These are phyloP conservation scores for Aphanoascus verrucosus DNA, from an alignment of 2,329 filamentous ascomycete genomes.

Conservation along the genomic window DNA sequence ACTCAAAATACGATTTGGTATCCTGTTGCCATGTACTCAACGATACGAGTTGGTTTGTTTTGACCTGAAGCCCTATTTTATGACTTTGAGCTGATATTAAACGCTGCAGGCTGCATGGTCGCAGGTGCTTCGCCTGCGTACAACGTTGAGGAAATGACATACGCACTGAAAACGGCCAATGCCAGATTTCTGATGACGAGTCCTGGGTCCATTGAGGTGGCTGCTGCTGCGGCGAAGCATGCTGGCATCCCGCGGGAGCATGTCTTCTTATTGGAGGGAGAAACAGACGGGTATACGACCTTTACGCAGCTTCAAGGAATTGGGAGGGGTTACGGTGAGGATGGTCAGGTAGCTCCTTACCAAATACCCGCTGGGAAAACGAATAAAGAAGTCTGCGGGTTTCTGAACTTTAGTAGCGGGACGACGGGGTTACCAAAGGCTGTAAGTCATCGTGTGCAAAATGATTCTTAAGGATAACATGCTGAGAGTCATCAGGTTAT, in stretches of 20 bases:
- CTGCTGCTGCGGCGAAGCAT: constrained; percentile 43
- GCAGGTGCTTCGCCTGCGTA: constrained; percentile 56
- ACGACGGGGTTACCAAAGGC: constrained; percentile 44
- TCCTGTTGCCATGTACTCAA: constrained; percentile 52
- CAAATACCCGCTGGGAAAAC: constrained; percentile 43
- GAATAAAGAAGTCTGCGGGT: constrained; percentile 47
- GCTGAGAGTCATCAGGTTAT: constrained; percentile 31
- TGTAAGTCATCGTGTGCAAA: constrained; percentile 17
- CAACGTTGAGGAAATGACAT: constrained; percentile 57
- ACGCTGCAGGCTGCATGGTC: constrained; percentile 38
- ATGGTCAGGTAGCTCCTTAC: constrained; percentile 39
- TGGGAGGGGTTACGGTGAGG: constrained; percentile 29
- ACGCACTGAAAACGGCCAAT: constrained; percentile 48
- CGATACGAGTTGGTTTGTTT: constrained; percentile 32
- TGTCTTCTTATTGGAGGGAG: constrained; percentile 48
- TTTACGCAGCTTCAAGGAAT: constrained; percentile 25
- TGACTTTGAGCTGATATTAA: neutral
- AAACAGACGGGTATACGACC: constrained; percentile 40
- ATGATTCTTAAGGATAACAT: neutral
- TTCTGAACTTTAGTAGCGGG: constrained; percentile 42
- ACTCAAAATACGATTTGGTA: constrained; percentile 58
- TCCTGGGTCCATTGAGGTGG: constrained; percentile 45
- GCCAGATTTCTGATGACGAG: constrained; percentile 50
- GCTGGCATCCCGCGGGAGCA: constrained; percentile 44
- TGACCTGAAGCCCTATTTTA: neutral